Evolutionary conservation across 2,329 filamentous ascomycete species (phyloP).

Genomic region (Aspergillus hiratsukae): DNA sequence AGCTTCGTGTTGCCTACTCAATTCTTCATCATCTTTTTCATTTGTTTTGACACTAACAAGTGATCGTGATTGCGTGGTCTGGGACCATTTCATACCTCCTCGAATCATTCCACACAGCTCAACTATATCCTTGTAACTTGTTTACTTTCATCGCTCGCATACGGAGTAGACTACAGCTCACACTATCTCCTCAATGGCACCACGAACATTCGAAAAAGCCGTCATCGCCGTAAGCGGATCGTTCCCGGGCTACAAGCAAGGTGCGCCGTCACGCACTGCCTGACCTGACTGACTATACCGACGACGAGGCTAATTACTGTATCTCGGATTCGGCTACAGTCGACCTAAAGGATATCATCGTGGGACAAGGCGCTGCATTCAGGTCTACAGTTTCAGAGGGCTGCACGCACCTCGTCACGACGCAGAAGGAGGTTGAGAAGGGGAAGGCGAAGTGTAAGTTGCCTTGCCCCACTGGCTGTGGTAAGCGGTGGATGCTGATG

Average conservation of each 20-base stretch:
- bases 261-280: slow-evolving; percentile 14
- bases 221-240: slow-evolving; percentile 57
- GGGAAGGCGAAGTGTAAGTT: slow-evolving; percentile 32
- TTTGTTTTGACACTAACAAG: not conserved
- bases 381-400: slow-evolving; percentile 23
- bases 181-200: not conserved
- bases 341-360: slow-evolving; percentile 28
- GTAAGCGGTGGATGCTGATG: slow-evolving; percentile 50
- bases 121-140: not conserved
- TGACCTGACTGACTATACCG: not conserved
- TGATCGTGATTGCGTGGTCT: not conserved
- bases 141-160: not conserved
- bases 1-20: not conserved
- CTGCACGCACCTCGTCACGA: slow-evolving; percentile 38
- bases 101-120: not conserved
- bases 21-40: not conserved
- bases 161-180: not conserved
- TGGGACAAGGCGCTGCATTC: slow-evolving; percentile 32
- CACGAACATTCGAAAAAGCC: slow-evolving; percentile 22
- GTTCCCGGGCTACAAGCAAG: slow-evolving; percentile 53
- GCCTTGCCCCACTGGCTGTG: slow-evolving; percentile 37
- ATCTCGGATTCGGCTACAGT: slow-evolving; percentile 16
- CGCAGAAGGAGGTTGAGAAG: slow-evolving; percentile 34
- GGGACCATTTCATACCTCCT: not conserved
- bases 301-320: not conserved